Percentiles rank a stretch among this genome's conserved stretches.
phyloP scores from a whole-genome alignment of 768 basidiomycete genomes.

The Panaeolus cyanescens region DNA sequence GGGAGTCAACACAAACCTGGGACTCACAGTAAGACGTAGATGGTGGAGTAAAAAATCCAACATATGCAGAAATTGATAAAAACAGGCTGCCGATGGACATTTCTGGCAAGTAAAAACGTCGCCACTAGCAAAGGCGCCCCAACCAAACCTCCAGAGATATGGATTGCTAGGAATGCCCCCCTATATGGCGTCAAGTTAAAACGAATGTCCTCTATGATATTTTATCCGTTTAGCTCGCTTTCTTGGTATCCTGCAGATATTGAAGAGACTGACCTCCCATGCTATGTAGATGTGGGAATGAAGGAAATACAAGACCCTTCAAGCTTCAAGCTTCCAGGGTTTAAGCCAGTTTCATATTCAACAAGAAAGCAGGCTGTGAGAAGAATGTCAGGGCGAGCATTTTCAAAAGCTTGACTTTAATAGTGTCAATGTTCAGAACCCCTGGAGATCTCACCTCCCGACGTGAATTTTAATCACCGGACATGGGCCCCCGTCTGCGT shows the following conservation, averaged over 20 bases:
- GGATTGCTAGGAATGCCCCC: slow-evolving; percentile 45
- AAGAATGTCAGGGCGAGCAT: neutral
- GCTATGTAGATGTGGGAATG: neutral
- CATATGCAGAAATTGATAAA: slow-evolving; percentile 60
- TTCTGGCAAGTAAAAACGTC: slow-evolving; percentile 44
- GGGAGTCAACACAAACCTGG: neutral
- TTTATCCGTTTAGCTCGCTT: neutral
- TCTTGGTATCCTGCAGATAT: neutral
- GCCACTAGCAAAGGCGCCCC: slow-evolving; percentile 50
- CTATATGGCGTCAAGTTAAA: slow-evolving; percentile 28
- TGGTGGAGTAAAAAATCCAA: slow-evolving; percentile 56
- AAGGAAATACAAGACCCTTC: neutral
- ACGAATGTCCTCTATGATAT: slow-evolving; percentile 7
- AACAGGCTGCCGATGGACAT: slow-evolving; percentile 46
- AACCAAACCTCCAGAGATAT: slow-evolving; percentile 54
- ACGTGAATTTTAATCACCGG: neutral
- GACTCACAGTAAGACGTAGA: slow-evolving; percentile 52
- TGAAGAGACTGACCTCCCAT: neutral
- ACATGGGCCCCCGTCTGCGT: neutral
- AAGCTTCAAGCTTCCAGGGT: neutral
- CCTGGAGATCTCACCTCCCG: neutral
- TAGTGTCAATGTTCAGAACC: neutral
- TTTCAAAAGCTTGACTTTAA: neutral
- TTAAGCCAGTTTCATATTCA: neutral
- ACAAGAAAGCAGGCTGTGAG: neutral